Evolutionary conservation across 2,329 filamentous ascomycete species (phyloP).

Genomic region (Dothideomycetes sp.): DNA sequence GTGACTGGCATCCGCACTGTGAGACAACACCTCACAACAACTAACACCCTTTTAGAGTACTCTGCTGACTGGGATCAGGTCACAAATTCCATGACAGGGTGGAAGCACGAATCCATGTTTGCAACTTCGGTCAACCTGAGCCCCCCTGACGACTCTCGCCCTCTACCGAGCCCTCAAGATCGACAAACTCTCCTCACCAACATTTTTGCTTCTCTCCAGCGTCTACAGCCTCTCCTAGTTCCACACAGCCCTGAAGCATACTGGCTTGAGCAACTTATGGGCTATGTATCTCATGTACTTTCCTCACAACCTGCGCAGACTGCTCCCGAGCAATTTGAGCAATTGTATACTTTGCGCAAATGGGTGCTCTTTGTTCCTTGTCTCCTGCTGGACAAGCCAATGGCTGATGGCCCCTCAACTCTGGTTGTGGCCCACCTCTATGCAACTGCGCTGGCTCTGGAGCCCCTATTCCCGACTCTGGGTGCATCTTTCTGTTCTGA

Average conservation of each 20-base stretch:
- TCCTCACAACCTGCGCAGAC: slow-evolving; percentile 33
- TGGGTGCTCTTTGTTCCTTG: slow-evolving; percentile 97
- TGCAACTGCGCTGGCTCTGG: slow-evolving; percentile 75
- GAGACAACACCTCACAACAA: slow-evolving; percentile 31
- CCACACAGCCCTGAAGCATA: slow-evolving; percentile 38
- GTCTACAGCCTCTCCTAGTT: slow-evolving; percentile 34
- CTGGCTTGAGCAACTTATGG: slow-evolving; percentile 40
- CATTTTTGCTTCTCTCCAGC: slow-evolving; percentile 34
- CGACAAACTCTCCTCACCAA: slow-evolving; percentile 27
- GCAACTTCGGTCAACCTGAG: slow-evolving; percentile 58
- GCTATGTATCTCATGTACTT: slow-evolving; percentile 38
- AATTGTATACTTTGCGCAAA: slow-evolving; percentile 75
- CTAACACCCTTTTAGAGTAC: background rate
- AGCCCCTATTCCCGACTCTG: slow-evolving; percentile 85
- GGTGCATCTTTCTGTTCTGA: slow-evolving; percentile 67
- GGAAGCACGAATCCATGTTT: slow-evolving; percentile 84
- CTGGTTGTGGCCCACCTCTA: slow-evolving; percentile 87
- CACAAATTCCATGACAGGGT: slow-evolving; percentile 81
- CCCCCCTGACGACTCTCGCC: slow-evolving; percentile 4
- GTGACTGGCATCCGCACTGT: slow-evolving; percentile 87
- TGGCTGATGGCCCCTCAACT: slow-evolving; percentile 66
- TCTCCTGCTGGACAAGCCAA: slow-evolving; percentile 66
- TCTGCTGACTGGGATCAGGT: slow-evolving; percentile 45
- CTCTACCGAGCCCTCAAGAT: slow-evolving; percentile 9
- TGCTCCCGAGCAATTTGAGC: slow-evolving; percentile 78